Evolutionary conservation across 176 grass and related monocot genomes (phyloP).

Genomic region (Hordeum vulgare): DNA sequence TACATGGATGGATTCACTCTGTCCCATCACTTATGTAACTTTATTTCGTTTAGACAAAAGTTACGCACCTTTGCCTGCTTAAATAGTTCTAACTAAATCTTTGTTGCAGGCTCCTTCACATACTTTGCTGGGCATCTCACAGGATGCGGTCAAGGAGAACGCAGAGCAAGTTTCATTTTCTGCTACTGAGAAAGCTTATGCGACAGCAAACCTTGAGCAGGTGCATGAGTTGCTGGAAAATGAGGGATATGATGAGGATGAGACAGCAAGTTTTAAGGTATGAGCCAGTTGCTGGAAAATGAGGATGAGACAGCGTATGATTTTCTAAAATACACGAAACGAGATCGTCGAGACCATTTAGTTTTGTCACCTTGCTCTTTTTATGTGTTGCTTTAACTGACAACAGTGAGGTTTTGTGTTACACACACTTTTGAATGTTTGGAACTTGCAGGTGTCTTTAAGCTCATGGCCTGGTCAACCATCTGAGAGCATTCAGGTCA

Average conservation of each 20-base stretch:
- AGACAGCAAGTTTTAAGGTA: constrained; percentile 50
- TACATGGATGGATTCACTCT: not conserved
- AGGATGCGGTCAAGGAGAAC: not conserved
- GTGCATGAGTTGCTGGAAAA: constrained; percentile 61
- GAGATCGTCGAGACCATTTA: too few relatives aligned
- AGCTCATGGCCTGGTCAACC: constrained; percentile 76
- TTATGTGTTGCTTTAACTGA: not conserved
- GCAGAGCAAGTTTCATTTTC: constrained; percentile 38
- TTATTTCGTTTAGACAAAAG: not conserved
- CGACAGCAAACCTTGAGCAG: constrained; percentile 41
- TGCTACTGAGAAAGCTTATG: constrained; percentile 55
- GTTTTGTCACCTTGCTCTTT: not conserved
- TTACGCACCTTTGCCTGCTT: not conserved
- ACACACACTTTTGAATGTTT: not conserved
- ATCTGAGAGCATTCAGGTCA: constrained; percentile 54
- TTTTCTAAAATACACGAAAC: too few relatives aligned
- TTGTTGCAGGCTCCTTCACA: constrained; percentile 48
- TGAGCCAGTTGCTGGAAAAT: not conserved
- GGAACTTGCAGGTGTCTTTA: constrained; percentile 59
- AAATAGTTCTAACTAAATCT: constrained; percentile 22
- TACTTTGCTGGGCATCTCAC: constrained; percentile 50
- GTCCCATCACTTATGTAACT: not conserved
- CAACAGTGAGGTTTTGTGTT: not conserved
- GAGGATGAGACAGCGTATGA: constrained; percentile 38
- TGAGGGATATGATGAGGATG: constrained; percentile 63